Evolutionary conservation across 139 green algal species (phyloP).

Genomic region (Nannochloris sp.): DNA sequence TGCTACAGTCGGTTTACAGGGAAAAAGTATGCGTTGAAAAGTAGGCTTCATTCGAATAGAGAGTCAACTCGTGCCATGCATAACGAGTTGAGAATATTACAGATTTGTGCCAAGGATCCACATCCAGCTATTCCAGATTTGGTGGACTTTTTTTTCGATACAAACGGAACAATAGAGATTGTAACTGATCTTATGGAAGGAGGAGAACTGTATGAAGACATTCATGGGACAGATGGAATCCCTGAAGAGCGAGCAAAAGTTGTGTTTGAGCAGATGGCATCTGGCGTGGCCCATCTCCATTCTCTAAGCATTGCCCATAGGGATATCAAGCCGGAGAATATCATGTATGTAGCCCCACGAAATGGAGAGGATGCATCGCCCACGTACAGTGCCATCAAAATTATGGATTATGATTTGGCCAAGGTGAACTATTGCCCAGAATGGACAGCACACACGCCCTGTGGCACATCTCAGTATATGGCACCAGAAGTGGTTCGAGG

Average conservation of each 20-base stretch:
- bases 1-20: conserved; percentile 7
- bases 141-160: conserved; percentile 24
- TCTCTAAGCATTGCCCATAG: conserved; percentile 28
- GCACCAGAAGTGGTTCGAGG: conserved; percentile 62
- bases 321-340: conserved; percentile 80
- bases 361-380: not conserved
- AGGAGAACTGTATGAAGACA: conserved; percentile 26
- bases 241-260: conserved; percentile 12
- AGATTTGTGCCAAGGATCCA: conserved; percentile 28
- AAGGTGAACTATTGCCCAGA: conserved; percentile 20
- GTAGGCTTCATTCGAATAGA: not conserved
- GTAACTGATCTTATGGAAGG: conserved; percentile 25
- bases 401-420: conserved; percentile 27
- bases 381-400: not conserved
- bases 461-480: conserved; percentile 29
- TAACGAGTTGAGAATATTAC: conserved; percentile 30
- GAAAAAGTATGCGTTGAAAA: conserved; percentile 20
- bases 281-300: conserved; percentile 21
- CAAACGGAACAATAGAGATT: conserved; percentile 16
- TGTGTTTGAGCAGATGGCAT: conserved; percentile 15
- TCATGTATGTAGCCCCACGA: conserved; percentile 28
- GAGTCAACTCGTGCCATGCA: conserved; percentile 19
- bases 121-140: conserved; percentile 25
- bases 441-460: conserved; percentile 18
- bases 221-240: conserved; percentile 7